Conservation (phyloP, 805 yeast genomes). For the Metschnikowia borealis region DNA sequence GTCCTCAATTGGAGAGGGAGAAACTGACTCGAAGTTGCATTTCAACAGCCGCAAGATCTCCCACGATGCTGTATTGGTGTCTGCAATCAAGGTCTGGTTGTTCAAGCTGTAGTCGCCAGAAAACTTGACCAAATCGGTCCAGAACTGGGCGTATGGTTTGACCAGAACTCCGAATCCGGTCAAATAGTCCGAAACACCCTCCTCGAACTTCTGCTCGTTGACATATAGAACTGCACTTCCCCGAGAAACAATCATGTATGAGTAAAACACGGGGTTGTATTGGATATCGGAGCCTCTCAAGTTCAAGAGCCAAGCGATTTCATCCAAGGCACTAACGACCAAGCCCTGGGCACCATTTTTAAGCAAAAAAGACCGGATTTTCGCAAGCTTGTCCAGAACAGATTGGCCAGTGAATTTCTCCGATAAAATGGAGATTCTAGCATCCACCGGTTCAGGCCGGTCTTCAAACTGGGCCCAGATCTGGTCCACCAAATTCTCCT, state of each 20-base stretch:
- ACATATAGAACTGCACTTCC: constrained; percentile 37
- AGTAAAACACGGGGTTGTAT: constrained; percentile 51
- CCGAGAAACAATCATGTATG: constrained; percentile 34
- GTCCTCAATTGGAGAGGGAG: constrained; percentile 42
- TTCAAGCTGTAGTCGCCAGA: constrained; percentile 33
- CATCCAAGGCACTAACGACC: constrained; percentile 47
- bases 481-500: constrained; percentile 64
- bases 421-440: constrained; percentile 49
- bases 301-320: constrained; percentile 51
- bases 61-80: constrained; percentile 34
- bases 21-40: constrained; percentile 25
- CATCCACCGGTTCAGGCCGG: constrained; percentile 50
- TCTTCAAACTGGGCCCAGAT: constrained; percentile 71
- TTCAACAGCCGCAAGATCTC: constrained; percentile 34
- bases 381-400: constrained; percentile 52
- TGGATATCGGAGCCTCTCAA: constrained; percentile 54
- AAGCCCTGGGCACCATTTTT: constrained; percentile 30
- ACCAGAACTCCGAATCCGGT: constrained; percentile 25
- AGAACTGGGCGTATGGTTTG: constrained; percentile 43
- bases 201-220: constrained; percentile 37
- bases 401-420: constrained; percentile 62
- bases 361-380: constrained; percentile 28
- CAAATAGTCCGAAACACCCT: constrained; percentile 25
- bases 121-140: constrained; percentile 37
- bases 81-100: constrained; percentile 30